Base-by-base conservation (phyloP, 2,329 filamentous ascomycete genomes). In the Bipolaris victoriae region DNA sequence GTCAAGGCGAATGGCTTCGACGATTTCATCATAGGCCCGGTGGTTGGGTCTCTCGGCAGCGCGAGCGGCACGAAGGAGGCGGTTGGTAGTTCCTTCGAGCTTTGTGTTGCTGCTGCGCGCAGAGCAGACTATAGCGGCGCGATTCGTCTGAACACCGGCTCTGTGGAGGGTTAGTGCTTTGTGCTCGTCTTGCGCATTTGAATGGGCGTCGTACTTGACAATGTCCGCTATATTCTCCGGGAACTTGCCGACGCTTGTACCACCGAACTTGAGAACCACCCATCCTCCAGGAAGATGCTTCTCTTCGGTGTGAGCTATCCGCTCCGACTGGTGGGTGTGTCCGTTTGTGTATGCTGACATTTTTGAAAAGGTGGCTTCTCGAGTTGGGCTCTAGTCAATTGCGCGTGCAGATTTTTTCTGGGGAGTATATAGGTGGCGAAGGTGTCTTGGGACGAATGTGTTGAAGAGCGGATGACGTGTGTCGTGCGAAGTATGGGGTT, bases 221-320 rank as follows among this genome's bases (percentile, higher is more conserved):
- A 94, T 91, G 69, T 90, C 77, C 57, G 79, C 80, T 70, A 83
- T 83, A 63, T 80, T 78, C 64, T 79, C 84, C 50, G 93, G 89
- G 70, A 96, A 97, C 79, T 98, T 98, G 68, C 94, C 95, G 49
- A 98, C 90, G 73, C 91, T 96, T 50, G 94, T 99, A 49, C 94
- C 94, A 61, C 93, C 93, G 77, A 96, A 97, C 78, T 97, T 97
- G 77, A 97, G 92, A 49, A 97, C 90, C 29, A 96, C 84, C 93
- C 92, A 97, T 39, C 80, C 81, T 35, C 80, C 80, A 10, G 81
- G 80, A 43, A 83, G 69, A 62, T 82, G 75, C 69, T 80, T 79
- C 62, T 82, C 81, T 67, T 77, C 68, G 26, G 68, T 73, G 73
- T 76, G 75, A 60, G 75, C 70, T 77, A 75, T 77, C 72, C 73